Conservation (phyloP, 331 rosid species). For the Saraca asoca region DNA sequence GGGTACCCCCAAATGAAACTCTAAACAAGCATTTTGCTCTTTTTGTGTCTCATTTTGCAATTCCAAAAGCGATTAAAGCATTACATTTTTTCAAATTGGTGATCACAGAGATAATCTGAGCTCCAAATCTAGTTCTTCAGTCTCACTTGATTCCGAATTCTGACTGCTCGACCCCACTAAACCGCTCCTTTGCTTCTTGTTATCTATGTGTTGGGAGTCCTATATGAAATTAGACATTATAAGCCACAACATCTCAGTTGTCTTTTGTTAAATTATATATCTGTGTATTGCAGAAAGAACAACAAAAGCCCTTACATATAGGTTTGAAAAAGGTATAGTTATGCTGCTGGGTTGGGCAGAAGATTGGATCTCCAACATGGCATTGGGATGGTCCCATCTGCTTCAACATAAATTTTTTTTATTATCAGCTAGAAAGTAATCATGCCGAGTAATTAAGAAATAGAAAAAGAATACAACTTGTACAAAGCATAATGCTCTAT, state of each 20-base stretch:
- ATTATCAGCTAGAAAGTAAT: background rate
- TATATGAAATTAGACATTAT: constrained; percentile 19
- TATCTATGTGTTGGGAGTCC: constrained; percentile 58
- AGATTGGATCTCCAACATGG: constrained; percentile 53
- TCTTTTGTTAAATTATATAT: too few relatives aligned
- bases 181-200: constrained; percentile 53
- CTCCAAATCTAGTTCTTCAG: constrained; percentile 91
- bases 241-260: too few relatives aligned
- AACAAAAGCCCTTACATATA: constrained; percentile 38
- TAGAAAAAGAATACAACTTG: constrained; percentile 1
- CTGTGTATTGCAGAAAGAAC: too few relatives aligned
- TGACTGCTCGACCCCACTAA: constrained; percentile 72
- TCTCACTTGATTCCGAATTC: constrained; percentile 88
- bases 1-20: constrained; percentile 41
- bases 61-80: constrained; percentile 38
- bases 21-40: constrained; percentile 39
- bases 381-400: constrained; percentile 74
- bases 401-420: constrained; percentile 5
- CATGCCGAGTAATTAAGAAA: constrained; percentile 8
- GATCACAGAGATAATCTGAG: constrained; percentile 72
- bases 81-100: constrained; percentile 30
- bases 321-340: constrained; percentile 69
- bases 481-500: background rate
- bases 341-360: constrained; percentile 55
- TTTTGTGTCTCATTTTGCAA: constrained; percentile 25